Percentiles rank a stretch among this genome's conserved stretches.
These are phyloP conservation scores for Moringa oleifera DNA, from an alignment of 345 rosid species.

Conservation along the genomic window DNA sequence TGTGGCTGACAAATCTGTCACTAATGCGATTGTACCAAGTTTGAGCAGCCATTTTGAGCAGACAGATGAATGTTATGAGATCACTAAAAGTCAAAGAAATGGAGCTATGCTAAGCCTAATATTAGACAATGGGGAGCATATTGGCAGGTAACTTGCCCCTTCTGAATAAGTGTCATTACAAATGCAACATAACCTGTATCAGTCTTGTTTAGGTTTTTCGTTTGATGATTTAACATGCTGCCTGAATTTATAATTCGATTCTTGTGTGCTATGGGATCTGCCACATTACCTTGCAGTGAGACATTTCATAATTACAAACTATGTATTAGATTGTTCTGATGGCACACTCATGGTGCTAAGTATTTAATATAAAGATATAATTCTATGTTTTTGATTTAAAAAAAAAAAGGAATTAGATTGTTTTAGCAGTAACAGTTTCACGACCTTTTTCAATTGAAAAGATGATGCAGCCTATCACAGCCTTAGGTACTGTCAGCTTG, in stretches of 20 bases:
- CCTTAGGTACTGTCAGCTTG: background rate
- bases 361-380: no score
- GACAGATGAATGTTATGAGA: slow-evolving; percentile 24
- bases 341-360: background rate
- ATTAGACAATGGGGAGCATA: slow-evolving; percentile 22
- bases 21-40: slow-evolving; percentile 7
- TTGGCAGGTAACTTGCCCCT: slow-evolving; percentile 24
- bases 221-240: background rate
- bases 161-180: background rate
- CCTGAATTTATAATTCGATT: background rate
- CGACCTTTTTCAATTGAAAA: no score
- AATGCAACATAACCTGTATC: background rate
- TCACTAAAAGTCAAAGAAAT: slow-evolving; percentile 15
- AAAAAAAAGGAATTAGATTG: no score
- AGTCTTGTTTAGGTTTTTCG: background rate
- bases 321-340: background rate
- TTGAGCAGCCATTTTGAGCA: slow-evolving; percentile 15
- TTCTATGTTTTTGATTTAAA: no score
- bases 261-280: background rate
- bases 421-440: no score
- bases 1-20: slow-evolving; percentile 8
- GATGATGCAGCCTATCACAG: no score
- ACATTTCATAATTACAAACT: background rate
- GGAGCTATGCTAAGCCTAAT: slow-evolving; percentile 5
- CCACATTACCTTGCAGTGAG: background rate